Evolutionary conservation across 2,329 filamentous ascomycete species (phyloP).

Genomic region (Clarireedia hainanense): DNA sequence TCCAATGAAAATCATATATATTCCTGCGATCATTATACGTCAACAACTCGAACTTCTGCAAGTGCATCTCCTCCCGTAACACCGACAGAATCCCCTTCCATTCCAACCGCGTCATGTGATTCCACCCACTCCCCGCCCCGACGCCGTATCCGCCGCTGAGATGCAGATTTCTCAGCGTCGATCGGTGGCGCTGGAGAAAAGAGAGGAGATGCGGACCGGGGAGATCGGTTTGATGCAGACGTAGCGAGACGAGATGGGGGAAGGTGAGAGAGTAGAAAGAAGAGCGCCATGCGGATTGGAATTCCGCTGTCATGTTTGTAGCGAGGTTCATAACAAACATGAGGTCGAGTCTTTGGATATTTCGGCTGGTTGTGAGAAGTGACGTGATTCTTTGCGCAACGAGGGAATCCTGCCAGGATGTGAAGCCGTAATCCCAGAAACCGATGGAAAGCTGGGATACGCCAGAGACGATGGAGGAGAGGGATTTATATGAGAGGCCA

Average conservation of each 20-base stretch:
- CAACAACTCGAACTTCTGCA: conserved; percentile 3
- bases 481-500: conserved; percentile 1
- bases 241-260: neutral
- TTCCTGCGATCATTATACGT: conserved; percentile 4
- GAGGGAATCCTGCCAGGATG: conserved; percentile 1
- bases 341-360: conserved; percentile 1
- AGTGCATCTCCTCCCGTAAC: neutral
- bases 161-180: neutral
- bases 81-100: conserved; percentile 4
- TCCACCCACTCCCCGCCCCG: conserved; percentile 4
- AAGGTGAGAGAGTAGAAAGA: conserved; percentile 1
- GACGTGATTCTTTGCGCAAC: neutral
- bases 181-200: neutral
- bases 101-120: neutral
- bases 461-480: neutral
- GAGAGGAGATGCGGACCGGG: neutral
- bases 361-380: neutral
- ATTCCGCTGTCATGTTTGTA: conserved; percentile 4
- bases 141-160: conserved; percentile 1
- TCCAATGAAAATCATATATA: conserved; percentile 8
- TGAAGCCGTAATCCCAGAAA: conserved; percentile 8
- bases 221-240: conserved; percentile 6
- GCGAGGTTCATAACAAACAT: conserved; percentile 9
- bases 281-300: neutral
- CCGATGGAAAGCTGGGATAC: conserved; percentile 4